Percentiles rank a stretch among this genome's conserved stretches.
Conservation (phyloP, 768 basidiomycete genomes). For the Lactarius indigo region DNA sequence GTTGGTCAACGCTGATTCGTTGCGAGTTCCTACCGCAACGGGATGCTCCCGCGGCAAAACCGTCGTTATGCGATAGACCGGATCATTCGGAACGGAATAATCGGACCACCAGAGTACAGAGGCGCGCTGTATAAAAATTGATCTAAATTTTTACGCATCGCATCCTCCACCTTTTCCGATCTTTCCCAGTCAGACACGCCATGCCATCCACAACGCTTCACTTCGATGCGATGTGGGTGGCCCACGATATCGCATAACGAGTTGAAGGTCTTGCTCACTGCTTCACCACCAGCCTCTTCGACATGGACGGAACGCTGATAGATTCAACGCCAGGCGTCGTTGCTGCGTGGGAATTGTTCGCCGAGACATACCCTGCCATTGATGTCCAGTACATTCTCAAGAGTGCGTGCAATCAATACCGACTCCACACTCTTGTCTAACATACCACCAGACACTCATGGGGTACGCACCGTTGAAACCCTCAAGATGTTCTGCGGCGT, state of each 20-base stretch:
- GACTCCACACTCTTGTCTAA: neutral
- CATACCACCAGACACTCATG: slow-evolving; percentile 58
- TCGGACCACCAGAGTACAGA: neutral
- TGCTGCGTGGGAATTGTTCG: slow-evolving; percentile 81
- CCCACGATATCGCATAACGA: neutral
- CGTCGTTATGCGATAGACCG: neutral
- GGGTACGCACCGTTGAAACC: slow-evolving; percentile 81
- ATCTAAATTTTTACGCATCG: neutral
- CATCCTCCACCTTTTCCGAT: neutral
- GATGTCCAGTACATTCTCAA: slow-evolving; percentile 58
- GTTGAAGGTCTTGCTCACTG: neutral
- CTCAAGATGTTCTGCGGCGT: slow-evolving; percentile 68
- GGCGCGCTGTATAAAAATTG: neutral
- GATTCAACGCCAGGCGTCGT: slow-evolving; percentile 81
- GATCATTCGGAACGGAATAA: neutral
- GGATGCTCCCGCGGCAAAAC: neutral
- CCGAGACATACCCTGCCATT: slow-evolving; percentile 61
- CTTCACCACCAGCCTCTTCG: slow-evolving; percentile 52
- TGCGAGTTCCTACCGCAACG: neutral
- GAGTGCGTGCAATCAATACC: slow-evolving; percentile 41
- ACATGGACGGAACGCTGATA: slow-evolving; percentile 81
- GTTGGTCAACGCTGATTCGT: neutral
- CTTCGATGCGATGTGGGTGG: slow-evolving; percentile 41
- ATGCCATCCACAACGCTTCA: slow-evolving; percentile 37
- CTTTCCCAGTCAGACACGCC: neutral